These are phyloP conservation scores for Ceratonia siliqua DNA, from an alignment of 306 rosid genomes.

Conservation along the genomic window DNA sequence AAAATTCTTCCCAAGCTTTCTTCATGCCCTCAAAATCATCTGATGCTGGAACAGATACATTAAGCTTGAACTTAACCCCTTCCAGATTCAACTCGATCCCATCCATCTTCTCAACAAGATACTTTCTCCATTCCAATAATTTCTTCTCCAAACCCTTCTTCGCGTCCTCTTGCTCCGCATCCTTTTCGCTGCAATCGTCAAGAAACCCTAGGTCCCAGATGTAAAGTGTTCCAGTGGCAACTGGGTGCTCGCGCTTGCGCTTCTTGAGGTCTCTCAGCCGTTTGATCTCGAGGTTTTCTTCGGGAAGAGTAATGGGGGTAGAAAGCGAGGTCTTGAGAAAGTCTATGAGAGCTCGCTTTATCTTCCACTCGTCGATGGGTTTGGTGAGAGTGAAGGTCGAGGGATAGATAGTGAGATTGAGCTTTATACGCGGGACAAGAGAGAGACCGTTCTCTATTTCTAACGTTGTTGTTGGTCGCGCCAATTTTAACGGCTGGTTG, in stretches of 20 bases:
- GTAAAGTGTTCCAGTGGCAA: slow-evolving; percentile 61
- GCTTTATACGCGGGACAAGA: slow-evolving; percentile 77
- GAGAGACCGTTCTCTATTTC: slow-evolving; percentile 67
- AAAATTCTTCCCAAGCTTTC: slow-evolving; percentile 72
- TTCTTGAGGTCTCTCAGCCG: slow-evolving; percentile 67
- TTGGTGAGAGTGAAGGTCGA: slow-evolving; percentile 47
- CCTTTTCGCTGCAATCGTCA: not conserved
- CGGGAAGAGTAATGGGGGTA: slow-evolving; percentile 51
- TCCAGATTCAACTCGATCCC: slow-evolving; percentile 79
- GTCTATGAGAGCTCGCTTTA: slow-evolving; percentile 70
- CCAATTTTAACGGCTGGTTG: slow-evolving; percentile 29
- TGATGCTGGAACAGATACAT: slow-evolving; percentile 46
- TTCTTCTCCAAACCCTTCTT: slow-evolving; percentile 52
- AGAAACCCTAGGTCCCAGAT: slow-evolving; percentile 66
- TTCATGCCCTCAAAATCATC: slow-evolving; percentile 68
- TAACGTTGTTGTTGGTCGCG: slow-evolving; percentile 45
- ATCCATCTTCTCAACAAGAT: slow-evolving; percentile 61
- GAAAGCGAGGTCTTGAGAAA: slow-evolving; percentile 64
- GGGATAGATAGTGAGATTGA: slow-evolving; percentile 64
- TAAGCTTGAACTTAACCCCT: slow-evolving; percentile 69
- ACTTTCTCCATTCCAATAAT: slow-evolving; percentile 56
- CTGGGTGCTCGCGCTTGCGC: slow-evolving; percentile 82
- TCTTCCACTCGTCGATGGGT: slow-evolving; percentile 86
- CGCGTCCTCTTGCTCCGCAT: slow-evolving; percentile 31
- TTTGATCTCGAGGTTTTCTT: slow-evolving; percentile 62